Conservation (phyloP, 352 stramenopile genomes). For the Phytophthora vignae region DNA sequence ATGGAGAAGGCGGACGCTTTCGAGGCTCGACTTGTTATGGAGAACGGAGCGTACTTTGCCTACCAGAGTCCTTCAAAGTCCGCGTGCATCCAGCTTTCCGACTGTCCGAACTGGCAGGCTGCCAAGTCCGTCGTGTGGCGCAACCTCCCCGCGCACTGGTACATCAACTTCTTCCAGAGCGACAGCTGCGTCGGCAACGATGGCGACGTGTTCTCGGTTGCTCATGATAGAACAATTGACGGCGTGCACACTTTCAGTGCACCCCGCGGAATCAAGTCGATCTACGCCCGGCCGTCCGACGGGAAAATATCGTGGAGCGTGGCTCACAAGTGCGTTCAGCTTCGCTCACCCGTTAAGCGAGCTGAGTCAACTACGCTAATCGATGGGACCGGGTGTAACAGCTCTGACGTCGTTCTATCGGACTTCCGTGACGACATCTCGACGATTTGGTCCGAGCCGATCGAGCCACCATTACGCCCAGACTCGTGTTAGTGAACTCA, state of each 20-base stretch:
- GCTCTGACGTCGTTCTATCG: background rate
- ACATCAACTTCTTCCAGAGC: conserved; percentile 11
- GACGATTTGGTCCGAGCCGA: background rate
- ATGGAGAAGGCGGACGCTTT: conserved; percentile 9
- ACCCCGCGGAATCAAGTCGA: background rate
- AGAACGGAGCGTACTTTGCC: conserved; percentile 2
- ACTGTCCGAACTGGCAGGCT: conserved; percentile 5
- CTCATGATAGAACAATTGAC: background rate
- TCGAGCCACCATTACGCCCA: no score
- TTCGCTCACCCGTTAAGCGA: background rate
- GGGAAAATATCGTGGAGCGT: background rate
- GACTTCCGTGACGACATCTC: background rate
- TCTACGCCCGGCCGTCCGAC: background rate
- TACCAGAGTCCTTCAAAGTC: background rate
- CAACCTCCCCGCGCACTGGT: conserved; percentile 10
- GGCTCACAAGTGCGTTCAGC: background rate
- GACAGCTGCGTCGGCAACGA: background rate
- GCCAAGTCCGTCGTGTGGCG: conserved; percentile 6
- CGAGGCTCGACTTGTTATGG: conserved; percentile 8
- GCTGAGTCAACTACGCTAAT: background rate
- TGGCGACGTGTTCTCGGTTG: background rate
- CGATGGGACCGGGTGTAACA: background rate
- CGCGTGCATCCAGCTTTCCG: conserved; percentile 7
- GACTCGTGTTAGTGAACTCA: no score
- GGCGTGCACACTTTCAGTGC: background rate